Base-by-base conservation (phyloP, 129 eudicot species). In the Silybum marianum region DNA sequence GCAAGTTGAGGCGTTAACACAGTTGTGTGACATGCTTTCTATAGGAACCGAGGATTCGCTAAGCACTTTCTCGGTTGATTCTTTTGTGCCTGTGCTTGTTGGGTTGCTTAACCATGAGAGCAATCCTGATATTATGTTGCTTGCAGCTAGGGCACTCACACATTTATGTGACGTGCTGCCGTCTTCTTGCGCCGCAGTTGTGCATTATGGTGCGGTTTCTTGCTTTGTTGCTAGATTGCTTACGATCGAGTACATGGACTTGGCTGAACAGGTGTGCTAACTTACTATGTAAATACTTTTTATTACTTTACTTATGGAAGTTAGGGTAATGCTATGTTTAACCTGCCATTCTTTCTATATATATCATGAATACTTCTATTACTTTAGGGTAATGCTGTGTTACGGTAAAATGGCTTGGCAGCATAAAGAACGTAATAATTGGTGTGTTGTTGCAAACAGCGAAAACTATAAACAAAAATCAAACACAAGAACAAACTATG, bases 231-330 rank as follows among this genome's bases (percentile, higher is more conserved):
- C 98, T 11, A 82, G 97, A 76, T 72, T 96, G 86, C 93, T 93
- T 58, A 96, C 99, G 0, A 96, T 96, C 18, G 98, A 96, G 86
- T 96, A 96, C 80, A 93, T 96, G 99, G 99, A 96, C 82, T 83
- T 96, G 89, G 99, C 99, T 81, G 99, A 96, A 85, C 99, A 95
- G 73, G 73, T 69, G 40, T 26, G 73, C 42, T 4, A 69, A 26
- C 22, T 69, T 69, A 30, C 73, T 69, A 9, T 4, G 1, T 14
- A 30, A 69, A 14, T 28, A 4, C 66, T 28, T 14, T 28, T 26
- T 28, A 30, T 28, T 34, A 28, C 39, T 26, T 69, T 32, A 26
- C 42, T 69, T 18, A 58, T 18, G 66, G 66, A 18, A 18, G 66
- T 18, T 58, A 58, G 66, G n/a, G 23, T 58, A n/a, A 58, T 58